Evolutionary conservation across 2,329 filamentous ascomycete species (phyloP), one percentile per base, ranked within the genome.

Genomic region (Cladophialophora psammophila): DNA sequence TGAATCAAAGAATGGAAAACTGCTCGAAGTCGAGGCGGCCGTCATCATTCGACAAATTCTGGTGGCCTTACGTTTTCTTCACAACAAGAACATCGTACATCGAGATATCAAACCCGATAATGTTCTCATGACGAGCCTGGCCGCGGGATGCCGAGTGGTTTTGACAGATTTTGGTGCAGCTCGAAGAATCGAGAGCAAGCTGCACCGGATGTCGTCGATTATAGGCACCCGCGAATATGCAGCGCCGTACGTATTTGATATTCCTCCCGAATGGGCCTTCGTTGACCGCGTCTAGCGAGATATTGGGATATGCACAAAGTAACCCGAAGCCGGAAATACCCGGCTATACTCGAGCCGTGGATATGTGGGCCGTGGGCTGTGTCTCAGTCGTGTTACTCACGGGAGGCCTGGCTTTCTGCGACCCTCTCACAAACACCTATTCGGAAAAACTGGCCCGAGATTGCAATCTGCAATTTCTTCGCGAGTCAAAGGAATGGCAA

Each of bases 91-190:
- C 48, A 84, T 89, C 52, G 86, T 86, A 4, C 87, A 90, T 74
- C 80, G 87, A 36, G 87, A 90, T 72, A 79, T 89, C 57, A 90
- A 89, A 72, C 87, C 86, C 0, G 87, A 89, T 60, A 89, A 89
- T 70, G 83, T 89, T 8, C 79, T 90, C 35, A 82, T 89, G 80
- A 85, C 84, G 0, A 86, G 84, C 1, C 79, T 84, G 60, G 77
- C 79, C 13, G 77, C 78, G 52, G 82, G 83, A 2, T 80, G 81
- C 26, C 81, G 87, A 26, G 78, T 89, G 7, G 80, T 89, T 1
- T 78, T 90, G 50, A 87, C 86, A 0, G 87, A 89, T 73, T 90
- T 90, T 72, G 87, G 87, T 8, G 83, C 84, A 70, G 83, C 86
- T 1, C 81, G 82, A 45, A 64, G 76, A 59, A 66, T 79, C 54